phyloP scores from a whole-genome alignment of 1,284 basidiomycete genomes.

The Amylostereum chailletii region DNA sequence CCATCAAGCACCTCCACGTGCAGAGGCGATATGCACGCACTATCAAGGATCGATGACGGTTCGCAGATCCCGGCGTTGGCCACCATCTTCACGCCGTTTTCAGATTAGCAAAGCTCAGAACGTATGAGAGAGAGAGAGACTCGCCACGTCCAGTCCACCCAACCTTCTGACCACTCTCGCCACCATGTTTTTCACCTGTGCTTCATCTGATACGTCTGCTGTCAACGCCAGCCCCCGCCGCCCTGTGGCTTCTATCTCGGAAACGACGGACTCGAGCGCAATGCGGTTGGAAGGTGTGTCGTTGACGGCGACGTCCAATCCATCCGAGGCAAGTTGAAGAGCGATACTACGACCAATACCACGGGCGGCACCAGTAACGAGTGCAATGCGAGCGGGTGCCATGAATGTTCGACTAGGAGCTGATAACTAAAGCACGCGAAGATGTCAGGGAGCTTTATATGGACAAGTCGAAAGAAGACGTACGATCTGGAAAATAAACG shows the following conservation, averaged over 20 bases:
- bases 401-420: no score
- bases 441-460: no score
- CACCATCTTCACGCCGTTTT: slow-evolving; percentile 14
- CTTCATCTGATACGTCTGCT: background rate
- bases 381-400: slow-evolving; percentile 9
- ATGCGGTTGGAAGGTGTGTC: slow-evolving; percentile 17
- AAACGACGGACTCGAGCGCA: slow-evolving; percentile 13
- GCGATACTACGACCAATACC: slow-evolving; percentile 21
- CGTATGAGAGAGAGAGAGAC: background rate
- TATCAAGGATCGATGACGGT: background rate
- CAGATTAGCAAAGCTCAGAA: slow-evolving; percentile 24
- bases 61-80: slow-evolving; percentile 7
- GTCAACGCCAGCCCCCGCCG: slow-evolving; percentile 7
- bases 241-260: slow-evolving; percentile 13
- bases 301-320: slow-evolving; percentile 19
- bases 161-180: background rate
- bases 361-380: slow-evolving; percentile 17
- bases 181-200: background rate
- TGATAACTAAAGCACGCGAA: no score
- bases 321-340: slow-evolving; percentile 18
- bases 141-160: slow-evolving; percentile 3
- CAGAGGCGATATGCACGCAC: background rate
- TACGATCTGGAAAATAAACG: no score
- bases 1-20: background rate
- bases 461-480: no score